phyloP scores from a whole-genome alignment of 2,329 filamentous ascomycete species.

The Trichoderma sp. region DNA sequence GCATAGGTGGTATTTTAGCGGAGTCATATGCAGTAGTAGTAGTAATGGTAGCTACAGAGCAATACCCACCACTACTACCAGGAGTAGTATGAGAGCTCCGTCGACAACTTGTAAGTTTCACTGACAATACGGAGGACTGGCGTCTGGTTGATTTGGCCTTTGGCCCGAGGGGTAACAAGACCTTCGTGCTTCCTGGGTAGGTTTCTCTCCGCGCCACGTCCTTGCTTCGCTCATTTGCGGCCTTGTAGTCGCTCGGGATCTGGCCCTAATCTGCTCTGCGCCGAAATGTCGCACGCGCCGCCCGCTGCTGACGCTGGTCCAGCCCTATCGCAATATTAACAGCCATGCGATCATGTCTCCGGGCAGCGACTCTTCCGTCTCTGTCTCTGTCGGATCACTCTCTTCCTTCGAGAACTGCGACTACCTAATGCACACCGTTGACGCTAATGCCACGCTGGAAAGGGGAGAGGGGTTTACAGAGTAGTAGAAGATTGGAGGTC shows the following conservation, averaged over 20 bases:
- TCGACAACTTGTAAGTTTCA: background rate
- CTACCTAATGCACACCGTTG: conserved; percentile 15
- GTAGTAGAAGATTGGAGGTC: background rate
- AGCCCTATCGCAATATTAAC: conserved; percentile 19
- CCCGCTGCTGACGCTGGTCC: background rate
- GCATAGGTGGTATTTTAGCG: background rate
- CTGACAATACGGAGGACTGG: conserved; percentile 4
- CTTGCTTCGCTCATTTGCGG: background rate
- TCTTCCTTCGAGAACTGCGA: conserved; percentile 6
- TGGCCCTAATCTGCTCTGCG: background rate
- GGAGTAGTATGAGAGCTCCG: background rate
- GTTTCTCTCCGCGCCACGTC: background rate
- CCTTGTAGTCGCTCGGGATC: background rate
- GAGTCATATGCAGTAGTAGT: background rate
- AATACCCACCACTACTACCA: conserved; percentile 13
- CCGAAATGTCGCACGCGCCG: conserved; percentile 10
- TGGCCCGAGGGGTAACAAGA: background rate
- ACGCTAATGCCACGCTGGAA: conserved; percentile 16
- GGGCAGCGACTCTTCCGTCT: conserved; percentile 1
- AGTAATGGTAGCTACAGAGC: background rate
- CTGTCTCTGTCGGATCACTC: conserved; percentile 5
- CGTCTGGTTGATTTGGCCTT: background rate
- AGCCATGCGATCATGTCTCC: background rate
- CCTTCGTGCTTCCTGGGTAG: background rate
- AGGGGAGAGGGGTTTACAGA: background rate